phyloP scores from a whole-genome alignment of 345 rosid species.

The Gossypium australe region DNA sequence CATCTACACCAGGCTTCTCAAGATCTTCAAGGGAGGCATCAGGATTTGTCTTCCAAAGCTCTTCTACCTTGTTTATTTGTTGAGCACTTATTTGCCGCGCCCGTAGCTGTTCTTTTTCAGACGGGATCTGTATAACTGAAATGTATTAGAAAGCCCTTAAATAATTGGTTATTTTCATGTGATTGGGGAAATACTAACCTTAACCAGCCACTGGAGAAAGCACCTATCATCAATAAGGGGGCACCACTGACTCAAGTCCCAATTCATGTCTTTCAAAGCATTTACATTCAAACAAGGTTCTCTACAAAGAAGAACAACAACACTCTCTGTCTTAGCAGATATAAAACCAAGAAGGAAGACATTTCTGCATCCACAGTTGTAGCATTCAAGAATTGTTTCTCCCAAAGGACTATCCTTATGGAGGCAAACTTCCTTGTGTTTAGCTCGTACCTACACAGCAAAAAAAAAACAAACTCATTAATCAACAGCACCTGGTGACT shows the following conservation, averaged over 20 bases:
- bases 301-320: slow-evolving; percentile 98
- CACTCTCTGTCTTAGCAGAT: slow-evolving; percentile 98
- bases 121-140: slow-evolving; percentile 63
- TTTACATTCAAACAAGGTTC: slow-evolving; percentile 97
- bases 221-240: slow-evolving; percentile 98
- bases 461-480: slow-evolving; percentile 12
- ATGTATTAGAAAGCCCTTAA: slow-evolving; percentile 18
- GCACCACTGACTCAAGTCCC: slow-evolving; percentile 99
- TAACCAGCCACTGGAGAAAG: slow-evolving; percentile 97
- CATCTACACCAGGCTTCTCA: slow-evolving; percentile 99
- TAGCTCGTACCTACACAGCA: slow-evolving; percentile 84
- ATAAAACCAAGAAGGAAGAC: slow-evolving; percentile 97
- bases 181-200: slow-evolving; percentile 44
- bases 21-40: slow-evolving; percentile 99
- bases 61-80: slow-evolving; percentile 97
- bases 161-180: not conserved
- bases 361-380: slow-evolving; percentile 97
- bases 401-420: slow-evolving; percentile 99
- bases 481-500: not conserved
- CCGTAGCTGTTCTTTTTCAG: slow-evolving; percentile 98
- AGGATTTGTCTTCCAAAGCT: slow-evolving; percentile 98
- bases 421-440: slow-evolving; percentile 98
- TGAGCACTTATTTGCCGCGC: slow-evolving; percentile 99
- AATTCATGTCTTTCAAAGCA: slow-evolving; percentile 98
- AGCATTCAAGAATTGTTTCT: slow-evolving; percentile 97